These are phyloP conservation scores for Thielaviopsis populi DNA, from an alignment of 2,329 filamentous ascomycete species.

Conservation along the genomic window DNA sequence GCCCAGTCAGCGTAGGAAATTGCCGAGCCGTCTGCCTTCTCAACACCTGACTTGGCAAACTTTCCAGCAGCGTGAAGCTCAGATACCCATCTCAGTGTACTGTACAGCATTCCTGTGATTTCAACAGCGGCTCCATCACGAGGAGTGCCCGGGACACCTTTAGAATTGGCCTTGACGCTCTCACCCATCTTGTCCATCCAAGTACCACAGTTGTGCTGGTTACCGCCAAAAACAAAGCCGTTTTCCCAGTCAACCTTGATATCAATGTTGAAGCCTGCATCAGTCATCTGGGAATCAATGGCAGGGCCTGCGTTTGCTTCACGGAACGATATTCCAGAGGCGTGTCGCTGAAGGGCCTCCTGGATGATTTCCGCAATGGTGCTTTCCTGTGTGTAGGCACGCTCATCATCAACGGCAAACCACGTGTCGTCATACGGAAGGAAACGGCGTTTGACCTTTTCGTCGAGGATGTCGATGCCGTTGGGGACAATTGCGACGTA, in stretches of 20 bases:
- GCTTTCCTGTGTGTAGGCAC: constrained; percentile 73
- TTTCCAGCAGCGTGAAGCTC: constrained; percentile 50
- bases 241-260: constrained; percentile 83
- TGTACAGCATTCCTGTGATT: constrained; percentile 88
- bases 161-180: constrained; percentile 74
- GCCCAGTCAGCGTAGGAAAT: constrained; percentile 73
- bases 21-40: constrained; percentile 40
- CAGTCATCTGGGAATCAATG: constrained; percentile 84
- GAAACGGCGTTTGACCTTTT: constrained; percentile 70
- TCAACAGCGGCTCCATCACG: constrained; percentile 90
- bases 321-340: constrained; percentile 75
- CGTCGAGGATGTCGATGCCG: constrained; percentile 57
- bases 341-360: constrained; percentile 84
- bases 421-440: constrained; percentile 91
- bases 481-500: constrained; percentile 71
- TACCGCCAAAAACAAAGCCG: constrained; percentile 87
- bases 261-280: constrained; percentile 82
- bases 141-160: constrained; percentile 89
- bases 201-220: constrained; percentile 86
- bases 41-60: constrained; percentile 61
- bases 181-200: constrained; percentile 99
- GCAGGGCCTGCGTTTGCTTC: constrained; percentile 85
- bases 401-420: constrained; percentile 66
- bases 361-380: constrained; percentile 83
- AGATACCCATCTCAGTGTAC: constrained; percentile 67